Conservation (phyloP, 2,329 filamentous ascomycete genomes). For the Sclerotiophoma versabilis region DNA sequence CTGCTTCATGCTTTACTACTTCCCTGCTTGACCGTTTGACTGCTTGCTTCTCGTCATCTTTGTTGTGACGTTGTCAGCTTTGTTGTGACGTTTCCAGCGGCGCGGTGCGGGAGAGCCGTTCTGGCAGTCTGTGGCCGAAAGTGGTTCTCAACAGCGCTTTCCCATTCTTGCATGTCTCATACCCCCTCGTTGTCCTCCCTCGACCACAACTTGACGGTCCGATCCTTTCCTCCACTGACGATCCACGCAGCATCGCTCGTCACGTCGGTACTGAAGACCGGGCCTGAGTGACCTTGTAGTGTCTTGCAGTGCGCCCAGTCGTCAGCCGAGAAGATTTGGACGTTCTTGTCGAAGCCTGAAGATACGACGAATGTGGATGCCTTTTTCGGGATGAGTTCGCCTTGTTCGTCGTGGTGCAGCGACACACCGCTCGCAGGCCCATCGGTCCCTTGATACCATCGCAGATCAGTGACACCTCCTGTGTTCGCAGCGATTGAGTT, state of each 20-base stretch:
- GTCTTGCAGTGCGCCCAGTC: slow-evolving; percentile 93
- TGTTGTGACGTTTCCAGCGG: no score
- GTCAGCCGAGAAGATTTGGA: slow-evolving; percentile 95
- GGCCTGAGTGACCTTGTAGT: slow-evolving; percentile 87
- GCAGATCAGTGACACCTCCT: slow-evolving; percentile 88
- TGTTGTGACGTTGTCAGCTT: no score
- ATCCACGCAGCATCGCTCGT: slow-evolving; percentile 90
- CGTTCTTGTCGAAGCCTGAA: slow-evolving; percentile 90
- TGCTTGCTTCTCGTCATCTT: neutral
- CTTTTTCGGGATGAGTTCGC: slow-evolving; percentile 74
- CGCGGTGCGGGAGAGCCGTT: neutral
- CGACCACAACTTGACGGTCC: slow-evolving; percentile 96
- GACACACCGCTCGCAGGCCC: slow-evolving; percentile 69
- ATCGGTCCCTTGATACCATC: slow-evolving; percentile 91
- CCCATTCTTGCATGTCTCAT: slow-evolving; percentile 24
- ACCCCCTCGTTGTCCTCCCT: slow-evolving; percentile 64
- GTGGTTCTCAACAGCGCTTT: neutral
- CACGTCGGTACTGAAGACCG: slow-evolving; percentile 89
- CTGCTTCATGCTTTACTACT: no score
- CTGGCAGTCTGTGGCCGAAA: neutral
- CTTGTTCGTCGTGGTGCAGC: slow-evolving; percentile 69
- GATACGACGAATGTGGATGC: slow-evolving; percentile 91
- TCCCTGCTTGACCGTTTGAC: no score
- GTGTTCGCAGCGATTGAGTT: slow-evolving; percentile 90
- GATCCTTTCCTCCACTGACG: slow-evolving; percentile 90